Evolutionary conservation across 345 rosid species (phyloP), one percentile per base, ranked within the genome.

Genomic region (Raphanus raphanistrum): DNA sequence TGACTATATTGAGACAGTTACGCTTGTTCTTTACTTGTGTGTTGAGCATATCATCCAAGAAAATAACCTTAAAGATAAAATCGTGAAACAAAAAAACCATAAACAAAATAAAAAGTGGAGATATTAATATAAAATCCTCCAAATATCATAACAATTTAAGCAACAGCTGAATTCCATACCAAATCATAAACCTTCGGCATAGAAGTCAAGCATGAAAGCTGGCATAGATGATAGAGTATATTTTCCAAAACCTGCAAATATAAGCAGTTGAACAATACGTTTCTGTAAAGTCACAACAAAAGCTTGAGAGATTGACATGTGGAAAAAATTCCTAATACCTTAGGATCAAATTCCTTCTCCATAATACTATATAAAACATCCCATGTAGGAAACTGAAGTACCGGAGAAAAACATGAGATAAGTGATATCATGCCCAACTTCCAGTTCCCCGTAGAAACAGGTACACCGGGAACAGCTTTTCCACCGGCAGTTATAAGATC

Each of bases 351-450:
- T 80, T 94, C 98, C 71, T 85, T 87, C 63, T 71, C 85, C 85
- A 89, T 68, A 50, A 92, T 79, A 27, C 84, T 90, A 72, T 78
- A 88, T 26, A 92, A 83, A 70, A 85, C 79, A 80, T 92, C 90
- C 97, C 96, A 92, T 3, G 95, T 80, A 54, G 79, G 50, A 76
- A 29, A 68, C 65, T 73, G 90, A 66, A 81, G 83, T 41, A 87
- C 86, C 0, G 87, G 78, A 84, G 84, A 85, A 81, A 92, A 90
- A 79, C 84, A 77, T 79, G 97, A 88, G 70, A 92, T 85, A 27
- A 92, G 85, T 64, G 94, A 85, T 61, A 92, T 73, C 88, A 94
- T 87, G 48, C 88, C 90, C 89, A 88, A 66, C 89, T 92, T 94
- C 96, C 97, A 90, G 77, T 79, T 83, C 55, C 76, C 74, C 17